These are phyloP conservation scores for Globisporangium viniferum DNA, from an alignment of 352 stramenopile genomes.

Conservation along the genomic window DNA sequence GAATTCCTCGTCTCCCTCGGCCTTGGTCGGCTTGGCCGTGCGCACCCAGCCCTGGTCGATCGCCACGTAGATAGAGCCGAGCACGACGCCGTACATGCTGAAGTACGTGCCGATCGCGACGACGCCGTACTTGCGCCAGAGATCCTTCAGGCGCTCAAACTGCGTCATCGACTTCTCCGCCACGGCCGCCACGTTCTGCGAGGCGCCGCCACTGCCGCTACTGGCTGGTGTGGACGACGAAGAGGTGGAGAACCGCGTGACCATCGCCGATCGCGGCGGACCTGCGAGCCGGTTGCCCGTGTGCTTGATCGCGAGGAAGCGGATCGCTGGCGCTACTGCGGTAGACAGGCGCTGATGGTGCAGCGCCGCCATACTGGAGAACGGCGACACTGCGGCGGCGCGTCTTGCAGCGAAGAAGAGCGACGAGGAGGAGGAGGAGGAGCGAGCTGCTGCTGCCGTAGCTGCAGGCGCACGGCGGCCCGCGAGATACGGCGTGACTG, in stretches of 20 bases:
- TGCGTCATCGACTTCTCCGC: slow-evolving; percentile 40
- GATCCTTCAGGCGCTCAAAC: slow-evolving; percentile 62
- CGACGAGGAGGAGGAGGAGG: not conserved
- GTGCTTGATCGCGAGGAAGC: slow-evolving; percentile 10
- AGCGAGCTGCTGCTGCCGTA: not conserved
- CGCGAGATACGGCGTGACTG: not conserved
- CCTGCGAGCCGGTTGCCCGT: not conserved
- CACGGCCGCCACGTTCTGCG: slow-evolving; percentile 24
- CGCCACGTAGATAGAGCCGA: slow-evolving; percentile 78
- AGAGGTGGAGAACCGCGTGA: slow-evolving; percentile 23
- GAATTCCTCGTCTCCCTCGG: slow-evolving; percentile 43
- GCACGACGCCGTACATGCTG: slow-evolving; percentile 67
- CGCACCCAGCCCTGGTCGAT: slow-evolving; percentile 80
- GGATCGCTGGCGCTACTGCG: not conserved
- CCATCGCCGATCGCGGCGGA: slow-evolving; percentile 2
- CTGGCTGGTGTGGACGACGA: slow-evolving; percentile 18
- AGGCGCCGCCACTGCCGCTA: not conserved
- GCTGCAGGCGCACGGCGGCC: not conserved
- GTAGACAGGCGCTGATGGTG: not conserved
- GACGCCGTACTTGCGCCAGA: slow-evolving; percentile 83
- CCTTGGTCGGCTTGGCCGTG: slow-evolving; percentile 33
- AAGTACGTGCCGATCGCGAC: slow-evolving; percentile 85
- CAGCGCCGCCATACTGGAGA: not conserved
- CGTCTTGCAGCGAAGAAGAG: not conserved
- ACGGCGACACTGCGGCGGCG: slow-evolving; percentile 2